phyloP scores from a whole-genome alignment of 1,284 basidiomycete species.

The Boletellus deceptivus region DNA sequence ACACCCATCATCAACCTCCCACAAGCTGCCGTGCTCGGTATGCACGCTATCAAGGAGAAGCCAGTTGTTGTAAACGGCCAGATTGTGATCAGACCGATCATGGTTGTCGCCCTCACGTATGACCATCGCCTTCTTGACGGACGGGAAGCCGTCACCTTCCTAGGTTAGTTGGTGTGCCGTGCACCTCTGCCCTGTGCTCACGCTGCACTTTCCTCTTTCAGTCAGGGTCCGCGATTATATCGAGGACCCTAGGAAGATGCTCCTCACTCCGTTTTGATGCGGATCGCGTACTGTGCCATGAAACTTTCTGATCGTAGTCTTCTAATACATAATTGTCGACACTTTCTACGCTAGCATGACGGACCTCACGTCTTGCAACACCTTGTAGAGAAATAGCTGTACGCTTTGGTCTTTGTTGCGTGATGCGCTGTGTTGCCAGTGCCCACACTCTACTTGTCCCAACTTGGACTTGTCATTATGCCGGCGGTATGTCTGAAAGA shows the following conservation, averaged over 20 bases:
- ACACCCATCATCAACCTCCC: constrained; percentile 98
- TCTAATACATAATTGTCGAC: constrained; percentile 12
- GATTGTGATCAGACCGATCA: constrained; percentile 95
- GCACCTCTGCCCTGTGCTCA: constrained; percentile 8
- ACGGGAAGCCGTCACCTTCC: constrained; percentile 96
- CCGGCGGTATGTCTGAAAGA: too few relatives aligned
- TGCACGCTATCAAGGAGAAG: constrained; percentile 96
- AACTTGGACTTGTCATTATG: too few relatives aligned
- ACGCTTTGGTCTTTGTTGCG: too few relatives aligned
- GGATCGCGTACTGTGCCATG: not conserved
- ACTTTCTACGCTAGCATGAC: constrained; percentile 4
- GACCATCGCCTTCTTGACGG: constrained; percentile 97
- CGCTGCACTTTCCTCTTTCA: constrained; percentile 34
- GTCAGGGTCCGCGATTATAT: constrained; percentile 63
- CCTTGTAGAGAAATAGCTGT: not conserved
- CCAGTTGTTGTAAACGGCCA: constrained; percentile 92
- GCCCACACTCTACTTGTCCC: too few relatives aligned
- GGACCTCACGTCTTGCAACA: constrained; percentile 4
- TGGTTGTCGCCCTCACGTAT: constrained; percentile 94
- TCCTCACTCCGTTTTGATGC: constrained; percentile 37
- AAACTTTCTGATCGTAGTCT: constrained; percentile 9
- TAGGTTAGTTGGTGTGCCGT: constrained; percentile 59
- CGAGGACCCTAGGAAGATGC: constrained; percentile 58
- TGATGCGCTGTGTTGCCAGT: not conserved
- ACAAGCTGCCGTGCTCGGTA: constrained; percentile 92